Percentiles rank a stretch among this genome's conserved stretches.
Evolutionary conservation across 495 filamentous ascomycete genomes (phyloP).

Genomic region (Lichenothelia convexa): DNA sequence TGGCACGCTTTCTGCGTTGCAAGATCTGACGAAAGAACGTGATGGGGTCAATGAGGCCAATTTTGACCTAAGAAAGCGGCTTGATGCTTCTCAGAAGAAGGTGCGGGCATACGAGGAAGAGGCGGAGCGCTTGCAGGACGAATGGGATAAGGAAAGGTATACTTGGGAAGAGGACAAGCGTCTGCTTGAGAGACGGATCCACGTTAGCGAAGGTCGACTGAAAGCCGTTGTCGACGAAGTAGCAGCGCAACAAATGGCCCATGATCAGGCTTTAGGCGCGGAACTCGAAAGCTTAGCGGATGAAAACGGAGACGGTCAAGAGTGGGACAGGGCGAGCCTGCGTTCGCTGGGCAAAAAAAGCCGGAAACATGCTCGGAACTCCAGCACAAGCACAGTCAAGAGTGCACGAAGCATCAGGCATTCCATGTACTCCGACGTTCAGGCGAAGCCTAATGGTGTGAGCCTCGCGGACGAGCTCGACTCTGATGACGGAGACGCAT

Average conservation of each 20-base stretch:
- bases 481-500: constrained; percentile 60
- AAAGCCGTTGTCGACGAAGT: constrained; percentile 73
- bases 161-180: constrained; percentile 67
- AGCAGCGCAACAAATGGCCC: constrained; percentile 28
- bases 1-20: constrained; percentile 66
- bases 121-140: constrained; percentile 47
- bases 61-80: constrained; percentile 53
- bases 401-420: constrained; percentile 27
- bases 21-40: constrained; percentile 65
- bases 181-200: constrained; percentile 60
- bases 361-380: constrained; percentile 32
- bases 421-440: constrained; percentile 3
- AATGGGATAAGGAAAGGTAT: constrained; percentile 69
- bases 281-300: constrained; percentile 32
- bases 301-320: constrained; percentile 27
- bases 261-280: constrained; percentile 24
- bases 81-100: constrained; percentile 64
- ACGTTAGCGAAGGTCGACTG: constrained; percentile 72
- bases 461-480: constrained; percentile 82
- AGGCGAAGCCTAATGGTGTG: constrained; percentile 45
- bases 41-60: constrained; percentile 65
- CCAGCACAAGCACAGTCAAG: constrained; percentile 34
- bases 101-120: constrained; percentile 71
- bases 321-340: constrained; percentile 62
- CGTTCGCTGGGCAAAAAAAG: constrained; percentile 51